Base-by-base conservation (phyloP, 805 yeast genomes). In the Starmerella ratchasimensis region DNA sequence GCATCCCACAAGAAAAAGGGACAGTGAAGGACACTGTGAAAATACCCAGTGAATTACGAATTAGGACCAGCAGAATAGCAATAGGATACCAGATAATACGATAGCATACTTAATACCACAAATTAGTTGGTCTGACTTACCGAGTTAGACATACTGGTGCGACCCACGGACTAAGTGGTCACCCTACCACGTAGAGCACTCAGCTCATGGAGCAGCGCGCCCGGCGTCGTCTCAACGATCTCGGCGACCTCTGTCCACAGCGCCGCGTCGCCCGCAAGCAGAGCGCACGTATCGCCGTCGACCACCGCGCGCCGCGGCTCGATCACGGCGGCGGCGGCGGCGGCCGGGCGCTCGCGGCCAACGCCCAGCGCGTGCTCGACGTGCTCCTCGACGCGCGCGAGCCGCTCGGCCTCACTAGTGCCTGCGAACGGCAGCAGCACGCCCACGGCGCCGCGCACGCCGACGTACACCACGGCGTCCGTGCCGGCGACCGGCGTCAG, bases 251-350 rank as follows among this genome's bases (percentile, higher is more conserved):
- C 34, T 16, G 46, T 46, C 40, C 54, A 46, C 33, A 27, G 38
- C 3, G 43, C 51, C 1, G 15, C 19, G 7, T 50, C 36, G 15
- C 24, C 50, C 33, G 52, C 57, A 50, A 63, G 80, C 29, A 58
- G 54, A 49, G 83, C 95, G 33, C 88, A 63, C 13, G 81, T 61
- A 53, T 90, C 97, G 8, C 98, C 98, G 58, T 90, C 96, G 28
- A 90, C 67, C 2, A 80, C 74, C 34, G 72, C 68, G 45, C 74
- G 76, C 2, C 68, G 70, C 0, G 96, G 95, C n/a, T 29, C 15
- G 6, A 5, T 9, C n/a, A 6, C 14, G 8, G 6, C 14, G 14
- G 7, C 14, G 10, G 5, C 9, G 11, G 13, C 13, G n/a, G 27
- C 11, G 11, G 27, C 27, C 11, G 11, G 11, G n/a, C 11, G n/a